Conservation (phyloP, 2,329 filamentous ascomycete genomes). For the Myriosclerotinia curreyana region DNA sequence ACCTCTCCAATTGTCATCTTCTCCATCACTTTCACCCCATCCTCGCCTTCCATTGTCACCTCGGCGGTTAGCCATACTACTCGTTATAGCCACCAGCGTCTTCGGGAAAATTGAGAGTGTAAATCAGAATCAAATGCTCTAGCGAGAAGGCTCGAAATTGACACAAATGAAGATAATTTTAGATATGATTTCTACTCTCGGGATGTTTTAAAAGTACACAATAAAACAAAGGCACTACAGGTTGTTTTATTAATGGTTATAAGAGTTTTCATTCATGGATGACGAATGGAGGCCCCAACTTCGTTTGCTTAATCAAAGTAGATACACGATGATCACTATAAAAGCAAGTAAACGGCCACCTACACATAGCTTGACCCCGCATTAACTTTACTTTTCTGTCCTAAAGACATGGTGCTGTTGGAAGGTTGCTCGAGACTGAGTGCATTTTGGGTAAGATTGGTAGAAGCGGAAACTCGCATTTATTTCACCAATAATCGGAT, state of each 20-base stretch:
- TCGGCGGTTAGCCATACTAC: background rate
- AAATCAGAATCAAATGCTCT: background rate
- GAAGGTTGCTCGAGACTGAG: background rate
- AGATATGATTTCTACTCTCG: background rate
- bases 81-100: background rate
- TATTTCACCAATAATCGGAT: background rate
- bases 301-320: background rate
- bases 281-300: background rate
- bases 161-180: background rate
- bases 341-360: no score
- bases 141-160: background rate
- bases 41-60: background rate
- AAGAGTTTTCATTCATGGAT: background rate
- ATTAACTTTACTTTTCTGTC: background rate
- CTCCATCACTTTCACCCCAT: background rate
- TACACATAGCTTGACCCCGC: no score
- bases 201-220: background rate
- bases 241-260: background rate
- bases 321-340: background rate
- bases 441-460: background rate
- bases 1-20: background rate
- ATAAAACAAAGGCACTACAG: background rate
- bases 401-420: no score
- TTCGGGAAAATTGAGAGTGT: background rate
- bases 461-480: background rate